Evolutionary conservation across 2,329 filamentous ascomycete genomes (phyloP), one percentile per base, ranked within the genome.

Genomic region (Xylaria sp.): DNA sequence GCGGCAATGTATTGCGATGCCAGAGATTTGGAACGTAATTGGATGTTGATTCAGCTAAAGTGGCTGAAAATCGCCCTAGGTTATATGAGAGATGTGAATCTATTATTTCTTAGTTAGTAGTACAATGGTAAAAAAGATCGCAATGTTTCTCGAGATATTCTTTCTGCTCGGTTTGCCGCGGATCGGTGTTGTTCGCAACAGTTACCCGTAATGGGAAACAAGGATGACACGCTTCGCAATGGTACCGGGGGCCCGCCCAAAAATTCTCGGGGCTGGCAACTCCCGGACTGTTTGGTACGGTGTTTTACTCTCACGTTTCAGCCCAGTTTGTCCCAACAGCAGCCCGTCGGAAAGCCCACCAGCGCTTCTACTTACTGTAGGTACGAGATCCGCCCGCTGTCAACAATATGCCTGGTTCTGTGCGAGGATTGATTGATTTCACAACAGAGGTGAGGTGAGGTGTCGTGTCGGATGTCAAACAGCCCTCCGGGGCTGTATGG

Each of bases 281-380:
- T 73, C 69, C 76, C 76, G 76, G 69, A 68, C 69, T 72, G 66
- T 73, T 73, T 71, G 66, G 69, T 71, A 67, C 52, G 66, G 69
- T 70, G 67, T 65, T 70, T 70, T 65, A 57, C 52, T 59, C 60
- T 20, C 71, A 68, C 69, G 75, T 77, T 77, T 77, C 75, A 77
- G 73, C 65, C 28, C 53, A 39, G 53, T 56, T 20, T 39, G 41
- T 43, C 36, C 48, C 39, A 61, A 48, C 55, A 48, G 46, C 32
- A 56, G 52, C 18, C 46, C 52, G 45, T 62, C 58, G 52, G 53
- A 67, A 67, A 56, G 34, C 12, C 20, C 60, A 60, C 56, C 53
- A 32, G 25, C 28, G 48, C 48, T n/a, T 20, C n/a, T 15, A 4
- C 15, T 39, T 39, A 39, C 36, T 18, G 13, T 52, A 23, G 7